These are phyloP conservation scores for Sarocladium brachiariae DNA, from an alignment of 2,329 filamentous ascomycete genomes.

Conservation along the genomic window DNA sequence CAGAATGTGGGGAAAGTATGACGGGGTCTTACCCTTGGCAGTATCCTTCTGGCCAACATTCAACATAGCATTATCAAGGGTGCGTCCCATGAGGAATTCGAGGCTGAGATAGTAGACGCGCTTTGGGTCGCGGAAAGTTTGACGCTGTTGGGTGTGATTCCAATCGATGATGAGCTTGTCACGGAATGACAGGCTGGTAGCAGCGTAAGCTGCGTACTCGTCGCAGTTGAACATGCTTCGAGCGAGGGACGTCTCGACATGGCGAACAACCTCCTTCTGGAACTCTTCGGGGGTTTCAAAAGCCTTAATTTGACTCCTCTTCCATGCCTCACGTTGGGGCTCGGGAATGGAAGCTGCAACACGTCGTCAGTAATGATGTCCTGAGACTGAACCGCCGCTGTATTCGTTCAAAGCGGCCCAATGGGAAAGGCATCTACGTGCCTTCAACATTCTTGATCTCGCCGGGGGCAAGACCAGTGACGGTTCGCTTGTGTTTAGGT, in stretches of 20 bases:
- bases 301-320: conserved; percentile 52
- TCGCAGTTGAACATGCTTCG: conserved; percentile 98
- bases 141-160: conserved; percentile 96
- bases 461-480: conserved; percentile 80
- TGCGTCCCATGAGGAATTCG: conserved; percentile 95
- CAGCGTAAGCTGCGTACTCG: conserved; percentile 86
- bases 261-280: conserved; percentile 77
- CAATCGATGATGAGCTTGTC: conserved; percentile 90
- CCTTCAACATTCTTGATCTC: conserved; percentile 95
- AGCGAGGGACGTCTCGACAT: conserved; percentile 93
- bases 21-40: conserved; percentile 59
- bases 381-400: no score
- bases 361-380: conserved; percentile 11
- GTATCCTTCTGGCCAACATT: conserved; percentile 85
- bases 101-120: conserved; percentile 95
- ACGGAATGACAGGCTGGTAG: conserved; percentile 84
- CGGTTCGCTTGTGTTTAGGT: conserved; percentile 96
- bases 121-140: conserved; percentile 87
- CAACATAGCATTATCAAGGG: conserved; percentile 97
- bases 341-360: conserved; percentile 70
- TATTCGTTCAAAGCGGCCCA: no score
- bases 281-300: conserved; percentile 81
- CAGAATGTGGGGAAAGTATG: background rate
- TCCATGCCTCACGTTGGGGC: conserved; percentile 75
- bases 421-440: no score